Evolutionary conservation across 2,329 filamentous ascomycete species (phyloP), one percentile per base, ranked within the genome.

Genomic region (Colletotrichum limetticola): DNA sequence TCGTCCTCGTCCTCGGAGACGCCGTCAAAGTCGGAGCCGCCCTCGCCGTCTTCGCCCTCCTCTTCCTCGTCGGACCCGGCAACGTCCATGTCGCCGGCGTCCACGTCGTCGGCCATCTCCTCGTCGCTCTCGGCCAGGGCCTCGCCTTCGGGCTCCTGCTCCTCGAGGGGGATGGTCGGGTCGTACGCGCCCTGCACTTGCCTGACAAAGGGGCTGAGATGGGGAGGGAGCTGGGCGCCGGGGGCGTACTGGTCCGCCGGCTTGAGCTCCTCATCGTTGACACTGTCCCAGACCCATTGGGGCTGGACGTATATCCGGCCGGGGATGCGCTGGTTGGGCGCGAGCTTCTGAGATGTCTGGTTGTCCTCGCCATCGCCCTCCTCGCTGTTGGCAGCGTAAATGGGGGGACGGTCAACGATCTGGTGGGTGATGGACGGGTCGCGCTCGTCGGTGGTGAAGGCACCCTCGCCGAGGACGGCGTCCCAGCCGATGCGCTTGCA

Each of bases 401-500:
- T 85, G 14, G 93, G 89, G 16, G 97, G 97, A 71, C 97, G 91
- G 82, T 99, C 97, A 68, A 99, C 94, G 76, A 99, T 92, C 82
- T 99, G 97, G 83, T 99, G 97, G 32, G 97, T 99, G 77, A 99
- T 98, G 68, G 92, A 88, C 6, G 94, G 90, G 80, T 99, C 95
- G 19, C 91, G 88, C 85, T 98, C 96, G 80, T 98, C 91, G 63
- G 94, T 93, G 37, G 95, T 98, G 85, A 94, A 99, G 61, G 97
- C 94, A 59, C 97, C 97, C 74, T 95, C 95, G 65, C 97, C 97
- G 24, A 98, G 89, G 26, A 97, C 93, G 37, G 91, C 89, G 80
- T 98, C 96, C 97, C 97, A 99, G 55, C 95, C 97, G 77, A 99
- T 93, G 57, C 96, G 91, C 86, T 96, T 98, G 87, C 96, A 98